phyloP scores from a whole-genome alignment of 2,329 filamentous ascomycete species.

The Eutypella sp. region DNA sequence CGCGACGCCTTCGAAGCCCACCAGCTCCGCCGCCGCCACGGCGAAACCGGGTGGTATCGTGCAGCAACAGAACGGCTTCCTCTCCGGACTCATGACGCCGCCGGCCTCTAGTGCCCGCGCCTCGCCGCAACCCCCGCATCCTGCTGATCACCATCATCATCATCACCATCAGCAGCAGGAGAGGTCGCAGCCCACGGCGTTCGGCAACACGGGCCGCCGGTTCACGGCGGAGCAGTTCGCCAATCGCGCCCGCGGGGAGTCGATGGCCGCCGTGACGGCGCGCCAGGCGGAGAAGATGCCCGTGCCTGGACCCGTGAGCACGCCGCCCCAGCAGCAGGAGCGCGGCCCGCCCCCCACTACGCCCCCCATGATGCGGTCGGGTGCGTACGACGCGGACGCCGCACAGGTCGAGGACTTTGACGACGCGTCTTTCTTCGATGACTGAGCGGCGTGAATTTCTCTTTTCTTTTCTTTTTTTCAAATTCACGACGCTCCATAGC shows the following conservation, averaged over 20 bases:
- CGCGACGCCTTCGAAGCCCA: constrained; percentile 58
- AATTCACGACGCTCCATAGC: constrained; percentile 11
- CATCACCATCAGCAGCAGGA: too few relatives aligned
- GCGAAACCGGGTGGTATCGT: too few relatives aligned
- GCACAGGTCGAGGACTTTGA: constrained; percentile 56
- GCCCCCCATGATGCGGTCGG: constrained; percentile 56
- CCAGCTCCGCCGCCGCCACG: constrained; percentile 44
- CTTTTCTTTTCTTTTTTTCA: constrained; percentile 8
- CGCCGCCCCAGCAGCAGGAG: constrained; percentile 38
- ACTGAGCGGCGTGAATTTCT: constrained; percentile 22
- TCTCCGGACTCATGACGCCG: constrained; percentile 84
- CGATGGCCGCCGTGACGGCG: constrained; percentile 26
- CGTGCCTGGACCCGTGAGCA: constrained; percentile 27
- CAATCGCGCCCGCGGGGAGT: constrained; percentile 29
- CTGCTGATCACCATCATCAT: too few relatives aligned
- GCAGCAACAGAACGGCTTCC: constrained; percentile 55
- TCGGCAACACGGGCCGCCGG: constrained; percentile 54
- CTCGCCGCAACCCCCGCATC: constrained; percentile 46
- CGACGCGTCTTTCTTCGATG: constrained; percentile 55
- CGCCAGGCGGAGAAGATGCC: constrained; percentile 37
- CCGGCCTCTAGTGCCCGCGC: constrained; percentile 69
- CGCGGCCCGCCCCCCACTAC: constrained; percentile 54
- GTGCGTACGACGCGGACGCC: constrained; percentile 58
- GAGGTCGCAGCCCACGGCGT: constrained; percentile 53
- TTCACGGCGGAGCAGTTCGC: constrained; percentile 48